These are phyloP conservation scores for Russula sp. DNA, from an alignment of 768 basidiomycete species.

Conservation along the genomic window DNA sequence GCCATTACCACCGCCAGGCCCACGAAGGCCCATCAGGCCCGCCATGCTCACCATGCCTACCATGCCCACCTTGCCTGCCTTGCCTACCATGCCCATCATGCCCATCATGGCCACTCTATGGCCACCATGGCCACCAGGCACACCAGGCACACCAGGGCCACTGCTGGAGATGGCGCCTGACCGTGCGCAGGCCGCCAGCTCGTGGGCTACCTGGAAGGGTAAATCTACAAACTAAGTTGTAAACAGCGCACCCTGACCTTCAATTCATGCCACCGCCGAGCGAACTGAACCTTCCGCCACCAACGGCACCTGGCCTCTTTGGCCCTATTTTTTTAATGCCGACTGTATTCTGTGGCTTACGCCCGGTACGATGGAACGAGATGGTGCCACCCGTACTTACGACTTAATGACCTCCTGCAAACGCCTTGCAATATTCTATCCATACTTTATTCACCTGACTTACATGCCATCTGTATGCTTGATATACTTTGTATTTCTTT, in stretches of 20 bases:
- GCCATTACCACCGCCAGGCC: background rate
- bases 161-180: conserved; percentile 12
- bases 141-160: too few relatives aligned
- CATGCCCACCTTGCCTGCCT: too few relatives aligned
- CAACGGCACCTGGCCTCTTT: conserved; percentile 51
- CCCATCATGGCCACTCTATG: too few relatives aligned
- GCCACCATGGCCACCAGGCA: too few relatives aligned
- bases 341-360: background rate
- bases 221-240: conserved; percentile 23
- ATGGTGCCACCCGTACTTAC: background rate
- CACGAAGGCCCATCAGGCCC: too few relatives aligned
- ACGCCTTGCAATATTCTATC: background rate
- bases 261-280: conserved; percentile 57
- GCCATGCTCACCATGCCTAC: too few relatives aligned
- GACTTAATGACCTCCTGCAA: background rate
- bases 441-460: background rate
- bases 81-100: too few relatives aligned
- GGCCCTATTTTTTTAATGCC: conserved; percentile 43
- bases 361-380: background rate
- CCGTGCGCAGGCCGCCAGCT: conserved; percentile 27
- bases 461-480: background rate
- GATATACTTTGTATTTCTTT: background rate
- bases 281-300: conserved; percentile 47
- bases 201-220: conserved; percentile 43
- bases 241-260: conserved; percentile 50